Percentiles rank a stretch among this genome's conserved stretches.
Conservation (phyloP, 768 basidiomycete species). For the Lepiota venenata region DNA sequence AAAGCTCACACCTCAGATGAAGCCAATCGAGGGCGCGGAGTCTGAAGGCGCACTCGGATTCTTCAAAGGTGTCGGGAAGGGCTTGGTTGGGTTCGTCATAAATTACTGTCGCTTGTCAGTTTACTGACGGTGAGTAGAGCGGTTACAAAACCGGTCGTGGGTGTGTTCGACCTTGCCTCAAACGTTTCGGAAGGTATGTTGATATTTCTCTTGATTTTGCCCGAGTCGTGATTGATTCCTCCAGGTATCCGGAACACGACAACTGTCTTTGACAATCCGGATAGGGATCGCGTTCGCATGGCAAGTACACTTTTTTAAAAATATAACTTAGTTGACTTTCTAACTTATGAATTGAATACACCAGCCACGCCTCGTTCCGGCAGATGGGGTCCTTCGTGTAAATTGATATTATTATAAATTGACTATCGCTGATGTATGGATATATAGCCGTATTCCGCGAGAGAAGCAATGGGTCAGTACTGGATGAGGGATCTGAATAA, state of each 20-base stretch:
- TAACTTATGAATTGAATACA: background rate
- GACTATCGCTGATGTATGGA: background rate
- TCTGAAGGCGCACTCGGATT: slow-evolving; percentile 92
- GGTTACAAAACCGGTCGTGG: slow-evolving; percentile 95
- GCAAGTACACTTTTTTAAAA: slow-evolving; percentile 43
- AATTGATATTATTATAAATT: slow-evolving; percentile 23
- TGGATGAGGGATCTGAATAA: slow-evolving; percentile 96
- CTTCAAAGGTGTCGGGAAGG: slow-evolving; percentile 97
- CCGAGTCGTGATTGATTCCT: background rate
- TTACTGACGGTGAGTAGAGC: slow-evolving; percentile 43
- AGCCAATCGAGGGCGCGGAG: slow-evolving; percentile 97
- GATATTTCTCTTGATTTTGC: background rate
- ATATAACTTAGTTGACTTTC: background rate
- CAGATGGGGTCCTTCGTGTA: slow-evolving; percentile 86
- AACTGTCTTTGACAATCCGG: slow-evolving; percentile 92
- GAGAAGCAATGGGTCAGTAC: slow-evolving; percentile 91
- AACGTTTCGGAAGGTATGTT: slow-evolving; percentile 84
- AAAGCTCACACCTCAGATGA: slow-evolving; percentile 54
- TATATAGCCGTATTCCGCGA: slow-evolving; percentile 76
- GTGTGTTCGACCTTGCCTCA: slow-evolving; percentile 93
- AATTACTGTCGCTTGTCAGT: background rate
- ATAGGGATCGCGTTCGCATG: slow-evolving; percentile 81
- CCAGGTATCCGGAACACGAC: slow-evolving; percentile 96
- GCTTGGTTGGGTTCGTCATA: slow-evolving; percentile 77
- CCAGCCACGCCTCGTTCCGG: slow-evolving; percentile 81